Base-by-base conservation (phyloP, 2,329 filamentous ascomycete genomes). In the Trichophyton simii region DNA sequence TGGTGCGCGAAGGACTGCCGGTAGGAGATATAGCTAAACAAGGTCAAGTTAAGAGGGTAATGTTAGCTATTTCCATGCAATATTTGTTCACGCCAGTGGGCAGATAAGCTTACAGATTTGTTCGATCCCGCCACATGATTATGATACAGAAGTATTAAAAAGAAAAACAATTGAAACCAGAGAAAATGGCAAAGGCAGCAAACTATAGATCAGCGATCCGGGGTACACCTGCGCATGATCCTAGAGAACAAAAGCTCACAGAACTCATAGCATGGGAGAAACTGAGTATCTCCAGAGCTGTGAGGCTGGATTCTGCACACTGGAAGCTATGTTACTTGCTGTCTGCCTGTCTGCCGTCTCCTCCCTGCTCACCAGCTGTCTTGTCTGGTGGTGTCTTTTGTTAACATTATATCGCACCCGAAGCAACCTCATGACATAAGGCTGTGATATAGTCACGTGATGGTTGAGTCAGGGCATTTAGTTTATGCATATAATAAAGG, bases 101-200 rank as follows among this genome's bases (percentile, higher is more conserved):
- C 8, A 36, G 46, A 60, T 52, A 48, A 55, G 72, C 83, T 69
- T 85, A 96, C 91, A 99, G 88, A 75, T 97, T 99, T 69, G 94
- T 99, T 78, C 94, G 88, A 82, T 99, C 94, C 80, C 94, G 90
- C 91, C 91, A 99, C 90, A 96, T 95, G 81, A 82, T 79, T 78
- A 13, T 15, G 7, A 28, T n/a, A 28, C 46, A 52, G 46, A 18
- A 20, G 22, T 13, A 44, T n/a, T 6, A 44, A 44, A 44, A 44
- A 44, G n/a, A 20, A 20, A n/a, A 44, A 13, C 46, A 28, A 52
- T 52, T 38, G 9, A 22, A 28, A 13, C 11, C 22, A 11, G 46
- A 52, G 46, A 15, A 22, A 28, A 22, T 52, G 22, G 20, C 46
- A 52, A 31, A 31, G 20, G 46, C 46, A 52, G 52, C 52, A 55